Percentiles rank a stretch among this genome's conserved stretches.
Conservation (phyloP, 768 basidiomycete genomes). For the Dioszegia crocea region DNA sequence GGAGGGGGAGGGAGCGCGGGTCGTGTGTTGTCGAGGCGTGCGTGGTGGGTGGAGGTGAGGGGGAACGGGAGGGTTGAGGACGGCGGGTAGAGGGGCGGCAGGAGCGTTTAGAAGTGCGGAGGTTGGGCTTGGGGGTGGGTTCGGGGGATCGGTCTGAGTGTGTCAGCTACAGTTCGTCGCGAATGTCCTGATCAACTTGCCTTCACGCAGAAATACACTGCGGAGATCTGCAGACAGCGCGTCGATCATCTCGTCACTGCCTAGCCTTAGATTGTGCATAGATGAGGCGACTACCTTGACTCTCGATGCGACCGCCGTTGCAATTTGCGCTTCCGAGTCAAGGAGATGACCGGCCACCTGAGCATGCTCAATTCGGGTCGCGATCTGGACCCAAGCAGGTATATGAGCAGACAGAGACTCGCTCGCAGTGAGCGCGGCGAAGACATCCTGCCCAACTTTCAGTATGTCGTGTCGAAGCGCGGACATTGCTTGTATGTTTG, state of each 20-base stretch:
- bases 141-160: neutral
- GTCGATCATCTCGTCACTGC: no score
- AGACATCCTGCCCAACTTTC: neutral
- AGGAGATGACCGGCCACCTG: neutral
- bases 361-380: neutral
- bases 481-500: neutral
- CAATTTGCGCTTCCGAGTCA: neutral
- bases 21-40: slow-evolving; percentile 4
- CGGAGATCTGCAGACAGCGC: no score
- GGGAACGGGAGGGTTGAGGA: neutral
- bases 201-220: no score
- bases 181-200: no score
- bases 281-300: neutral
- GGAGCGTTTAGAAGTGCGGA: neutral
- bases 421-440: neutral
- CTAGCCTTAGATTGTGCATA: neutral
- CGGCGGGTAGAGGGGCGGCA: slow-evolving; percentile 7
- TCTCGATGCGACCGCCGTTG: neutral
- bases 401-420: neutral
- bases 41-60: slow-evolving; percentile 2
- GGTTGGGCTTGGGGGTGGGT: neutral
- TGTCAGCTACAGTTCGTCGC: neutral
- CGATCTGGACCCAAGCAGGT: neutral
- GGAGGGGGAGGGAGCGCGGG: slow-evolving; percentile 19
- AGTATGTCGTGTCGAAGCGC: neutral